Evolutionary conservation across 2,329 filamentous ascomycete genomes (phyloP).

Genomic region (Pyricularia grisea): DNA sequence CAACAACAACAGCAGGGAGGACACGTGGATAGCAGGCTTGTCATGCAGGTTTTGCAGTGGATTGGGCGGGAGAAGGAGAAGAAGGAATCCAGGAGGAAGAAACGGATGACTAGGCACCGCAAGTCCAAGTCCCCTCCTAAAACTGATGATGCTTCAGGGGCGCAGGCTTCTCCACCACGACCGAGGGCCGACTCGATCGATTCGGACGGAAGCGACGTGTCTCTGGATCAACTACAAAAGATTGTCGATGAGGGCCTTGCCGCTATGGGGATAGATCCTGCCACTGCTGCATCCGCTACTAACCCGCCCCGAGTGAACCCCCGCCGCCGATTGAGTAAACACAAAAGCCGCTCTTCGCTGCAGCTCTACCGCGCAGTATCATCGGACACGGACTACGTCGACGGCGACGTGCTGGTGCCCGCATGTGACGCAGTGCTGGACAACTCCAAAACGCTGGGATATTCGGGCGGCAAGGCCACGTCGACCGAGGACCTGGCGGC

Average conservation of each 20-base stretch:
- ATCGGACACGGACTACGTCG: constrained; percentile 78
- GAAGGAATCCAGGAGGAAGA: constrained; percentile 45
- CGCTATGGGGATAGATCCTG: constrained; percentile 34
- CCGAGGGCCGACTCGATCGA: constrained; percentile 44
- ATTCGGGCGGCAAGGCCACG: constrained; percentile 22
- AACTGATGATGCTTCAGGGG: constrained; percentile 10
- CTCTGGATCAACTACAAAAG: constrained; percentile 70
- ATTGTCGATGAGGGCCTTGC: constrained; percentile 65
- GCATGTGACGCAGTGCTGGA: constrained; percentile 77
- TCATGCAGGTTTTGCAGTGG: constrained; percentile 76
- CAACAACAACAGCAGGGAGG: constrained; percentile 23
- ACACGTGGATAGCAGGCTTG: constrained; percentile 35
- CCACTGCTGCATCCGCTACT: constrained; percentile 13
- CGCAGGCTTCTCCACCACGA: constrained; percentile 8
- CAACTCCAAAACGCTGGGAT: constrained; percentile 81
- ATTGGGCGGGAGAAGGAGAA: constrained; percentile 69
- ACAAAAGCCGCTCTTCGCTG: constrained; percentile 28
- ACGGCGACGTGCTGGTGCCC: constrained; percentile 76
- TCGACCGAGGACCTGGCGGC: constrained; percentile 14
- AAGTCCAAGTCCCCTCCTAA: constrained; percentile 28
- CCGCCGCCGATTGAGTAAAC: constrained; percentile 32
- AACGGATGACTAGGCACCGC: constrained; percentile 29
- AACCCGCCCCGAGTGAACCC: background rate
- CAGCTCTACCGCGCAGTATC: constrained; percentile 45
- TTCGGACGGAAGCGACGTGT: constrained; percentile 60